Evolutionary conservation across 2,329 filamentous ascomycete species (phyloP).

Genomic region (Trichothecium roseum): DNA sequence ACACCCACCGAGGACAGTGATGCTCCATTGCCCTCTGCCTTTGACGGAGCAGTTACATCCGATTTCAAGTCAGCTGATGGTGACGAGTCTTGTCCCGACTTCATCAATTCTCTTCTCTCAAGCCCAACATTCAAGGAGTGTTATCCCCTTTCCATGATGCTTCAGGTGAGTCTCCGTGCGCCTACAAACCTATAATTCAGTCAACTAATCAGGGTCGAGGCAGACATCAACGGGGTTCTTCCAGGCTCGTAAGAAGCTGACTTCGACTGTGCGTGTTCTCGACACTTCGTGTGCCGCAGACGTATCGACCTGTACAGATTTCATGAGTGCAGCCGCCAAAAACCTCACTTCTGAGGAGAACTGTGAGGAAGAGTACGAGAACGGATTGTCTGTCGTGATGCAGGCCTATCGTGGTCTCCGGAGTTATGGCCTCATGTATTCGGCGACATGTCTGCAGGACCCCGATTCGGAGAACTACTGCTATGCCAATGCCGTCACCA

Average conservation of each 20-base stretch:
- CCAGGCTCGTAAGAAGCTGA: constrained; percentile 58
- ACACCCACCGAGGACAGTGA: constrained; percentile 15
- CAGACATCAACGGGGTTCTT: constrained; percentile 83
- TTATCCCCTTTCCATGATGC: constrained; percentile 73
- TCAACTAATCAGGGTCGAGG: not conserved
- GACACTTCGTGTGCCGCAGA: constrained; percentile 68
- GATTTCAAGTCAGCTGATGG: constrained; percentile 47
- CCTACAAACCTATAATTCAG: not conserved
- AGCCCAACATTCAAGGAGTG: constrained; percentile 61
- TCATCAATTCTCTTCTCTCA: constrained; percentile 57
- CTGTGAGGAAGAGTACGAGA: constrained; percentile 62
- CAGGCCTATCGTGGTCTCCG: constrained; percentile 67
- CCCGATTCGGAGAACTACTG: constrained; percentile 58
- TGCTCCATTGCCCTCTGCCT: constrained; percentile 48
- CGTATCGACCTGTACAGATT: constrained; percentile 50
- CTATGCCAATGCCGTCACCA: constrained; percentile 78
- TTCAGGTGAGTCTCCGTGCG: constrained; percentile 48
- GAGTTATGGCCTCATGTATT: constrained; percentile 69
- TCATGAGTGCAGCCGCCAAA: constrained; percentile 54
- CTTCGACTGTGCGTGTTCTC: constrained; percentile 65
- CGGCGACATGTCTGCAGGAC: constrained; percentile 69
- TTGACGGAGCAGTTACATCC: constrained; percentile 53
- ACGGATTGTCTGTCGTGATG: constrained; percentile 58
- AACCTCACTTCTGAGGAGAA: constrained; percentile 51
- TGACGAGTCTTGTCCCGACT: constrained; percentile 46